Base-by-base conservation (phyloP, 371 early-diverging fungal genomes). In the Massospora cicadina region DNA sequence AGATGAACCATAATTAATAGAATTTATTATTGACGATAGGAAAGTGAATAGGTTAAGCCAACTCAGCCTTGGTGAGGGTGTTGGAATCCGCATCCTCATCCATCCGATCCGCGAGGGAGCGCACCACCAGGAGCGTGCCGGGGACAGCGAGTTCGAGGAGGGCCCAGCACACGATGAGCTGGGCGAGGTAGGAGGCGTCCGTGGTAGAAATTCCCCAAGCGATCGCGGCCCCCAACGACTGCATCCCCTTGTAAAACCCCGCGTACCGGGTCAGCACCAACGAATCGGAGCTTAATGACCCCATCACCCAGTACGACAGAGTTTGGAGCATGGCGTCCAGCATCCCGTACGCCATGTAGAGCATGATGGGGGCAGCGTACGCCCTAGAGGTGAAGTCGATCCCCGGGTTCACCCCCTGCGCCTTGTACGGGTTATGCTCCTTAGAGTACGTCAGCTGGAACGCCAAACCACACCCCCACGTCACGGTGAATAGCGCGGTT, bases 241-340 rank as follows among this genome's bases (percentile, higher is more conserved):
- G 88, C 67, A 87, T 79, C 33, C 84, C 85, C 79, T 89, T 89
- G 82, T 89, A 89, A 77, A 82, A 88, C 3, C 88, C 88, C 66
- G 83, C 84, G 66, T 84, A 88, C 60, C 85, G 76, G 21, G 88
- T 79, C 60, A 84, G 74, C 65, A 77, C 71, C 65, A 76, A 69
- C 67, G 81, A 76, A 56, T 89, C 84, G 71, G 86, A 86, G 31
- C 83, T 77, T 62, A 87, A 71, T 23, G 85, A 77, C 29, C 86
- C 86, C 72, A 85, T 79, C 54, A 85, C 65, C 85, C 86, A 85
- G 69, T 75, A 76, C 27, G 70, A 71, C 59, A 67, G 71, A 21
- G 74, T 72, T 72, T 87, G 88, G 70, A 79, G 83, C 65, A 85
- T 70, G 25, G 87, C 81, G 72, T 87, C 89, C 27, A 71, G 69